phyloP scores from a whole-genome alignment of 345 rosid genomes.

The Zanthoxylum bungeanum region DNA sequence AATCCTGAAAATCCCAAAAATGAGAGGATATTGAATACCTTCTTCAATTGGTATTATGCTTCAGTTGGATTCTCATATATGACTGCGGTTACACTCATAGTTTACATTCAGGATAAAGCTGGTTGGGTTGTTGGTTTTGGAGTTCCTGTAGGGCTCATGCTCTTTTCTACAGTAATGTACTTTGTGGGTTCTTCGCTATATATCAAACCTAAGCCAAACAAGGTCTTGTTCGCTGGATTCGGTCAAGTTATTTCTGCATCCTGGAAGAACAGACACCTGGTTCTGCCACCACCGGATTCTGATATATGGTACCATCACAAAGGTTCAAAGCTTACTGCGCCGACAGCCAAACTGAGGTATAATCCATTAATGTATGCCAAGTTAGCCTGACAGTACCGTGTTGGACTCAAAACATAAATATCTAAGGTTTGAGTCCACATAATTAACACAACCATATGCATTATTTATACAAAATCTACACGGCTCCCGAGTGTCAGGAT shows the following conservation, averaged over 20 bases:
- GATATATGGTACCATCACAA: slow-evolving; percentile 20
- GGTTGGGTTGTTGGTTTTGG: slow-evolving; percentile 60
- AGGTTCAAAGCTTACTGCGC: slow-evolving; percentile 34
- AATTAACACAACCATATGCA: no score
- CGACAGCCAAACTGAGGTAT: slow-evolving; percentile 43
- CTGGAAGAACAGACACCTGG: slow-evolving; percentile 32
- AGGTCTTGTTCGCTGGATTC: slow-evolving; percentile 40
- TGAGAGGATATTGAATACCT: slow-evolving; percentile 34
- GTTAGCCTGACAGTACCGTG: no score
- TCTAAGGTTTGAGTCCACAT: no score
- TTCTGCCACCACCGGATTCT: slow-evolving; percentile 24
- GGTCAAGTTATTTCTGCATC: slow-evolving; percentile 36
- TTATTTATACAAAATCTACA: no score
- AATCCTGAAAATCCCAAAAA: slow-evolving; percentile 39
- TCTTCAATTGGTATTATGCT: slow-evolving; percentile 61
- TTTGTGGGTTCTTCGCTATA: slow-evolving; percentile 41
- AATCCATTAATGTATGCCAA: background rate
- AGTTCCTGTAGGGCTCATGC: slow-evolving; percentile 48
- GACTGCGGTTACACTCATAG: slow-evolving; percentile 36
- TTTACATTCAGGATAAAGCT: slow-evolving; percentile 33
- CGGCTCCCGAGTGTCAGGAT: no score
- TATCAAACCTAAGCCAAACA: slow-evolving; percentile 35
- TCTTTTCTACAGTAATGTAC: slow-evolving; percentile 29
- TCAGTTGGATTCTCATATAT: slow-evolving; percentile 38
- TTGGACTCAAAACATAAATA: no score